Percentiles rank a stretch among this genome's conserved stretches.
These are phyloP conservation scores for Alternaria consortialis DNA, from an alignment of 2,329 filamentous ascomycete species.

Conservation along the genomic window DNA sequence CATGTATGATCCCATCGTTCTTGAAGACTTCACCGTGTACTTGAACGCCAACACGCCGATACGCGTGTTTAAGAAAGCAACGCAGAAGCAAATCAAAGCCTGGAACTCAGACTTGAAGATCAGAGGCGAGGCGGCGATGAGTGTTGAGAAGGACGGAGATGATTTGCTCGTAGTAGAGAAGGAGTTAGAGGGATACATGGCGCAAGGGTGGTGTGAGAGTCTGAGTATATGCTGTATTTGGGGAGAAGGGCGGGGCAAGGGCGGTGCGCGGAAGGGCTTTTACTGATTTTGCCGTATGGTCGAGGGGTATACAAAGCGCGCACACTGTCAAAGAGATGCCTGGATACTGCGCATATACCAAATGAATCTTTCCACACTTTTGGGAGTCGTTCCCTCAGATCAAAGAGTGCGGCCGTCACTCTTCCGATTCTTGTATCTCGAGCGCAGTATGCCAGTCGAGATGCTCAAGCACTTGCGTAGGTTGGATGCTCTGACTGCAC, in stretches of 20 bases:
- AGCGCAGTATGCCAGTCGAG: not conserved
- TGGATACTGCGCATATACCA: not conserved
- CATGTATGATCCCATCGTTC: constrained; percentile 87
- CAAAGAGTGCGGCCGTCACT: not conserved
- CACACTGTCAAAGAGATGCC: not conserved
- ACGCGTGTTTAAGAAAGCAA: constrained; percentile 36
- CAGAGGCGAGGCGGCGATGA: constrained; percentile 21
- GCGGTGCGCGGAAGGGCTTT: constrained; percentile 24
- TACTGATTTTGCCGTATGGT: not conserved
- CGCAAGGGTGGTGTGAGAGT: constrained; percentile 90
- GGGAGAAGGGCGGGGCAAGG: constrained; percentile 58
- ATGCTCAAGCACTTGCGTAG: not conserved
- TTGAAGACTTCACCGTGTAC: constrained; percentile 87
- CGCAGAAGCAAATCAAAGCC: constrained; percentile 40
- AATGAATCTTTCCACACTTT: not conserved
- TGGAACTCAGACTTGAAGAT: constrained; percentile 37
- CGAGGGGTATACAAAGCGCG: not conserved
- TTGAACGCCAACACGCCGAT: constrained; percentile 65
- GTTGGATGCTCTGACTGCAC: not conserved
- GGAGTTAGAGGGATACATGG: constrained; percentile 59
- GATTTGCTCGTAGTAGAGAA: constrained; percentile 36
- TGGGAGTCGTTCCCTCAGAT: not conserved
- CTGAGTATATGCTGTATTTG: constrained; percentile 86
- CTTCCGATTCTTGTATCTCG: not conserved
- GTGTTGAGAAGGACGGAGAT: constrained; percentile 19